Evolutionary conservation across 768 basidiomycete species (phyloP).

Genomic region (Macrolepiota albuminosa): DNA sequence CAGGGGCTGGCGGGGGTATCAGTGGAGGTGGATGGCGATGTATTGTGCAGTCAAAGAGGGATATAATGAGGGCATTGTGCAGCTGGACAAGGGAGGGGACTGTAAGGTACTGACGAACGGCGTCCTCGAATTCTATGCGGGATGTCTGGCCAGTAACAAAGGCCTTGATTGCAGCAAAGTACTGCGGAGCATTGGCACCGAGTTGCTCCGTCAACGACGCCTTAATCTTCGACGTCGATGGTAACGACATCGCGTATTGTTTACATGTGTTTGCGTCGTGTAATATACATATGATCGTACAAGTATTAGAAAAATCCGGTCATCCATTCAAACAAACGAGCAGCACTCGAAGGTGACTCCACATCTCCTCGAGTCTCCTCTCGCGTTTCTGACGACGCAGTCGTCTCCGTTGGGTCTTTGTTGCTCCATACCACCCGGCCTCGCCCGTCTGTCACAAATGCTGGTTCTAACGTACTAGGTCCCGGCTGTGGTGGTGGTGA

Average conservation of each 20-base stretch:
- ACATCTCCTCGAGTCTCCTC: conserved; percentile 12
- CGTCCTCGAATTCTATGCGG: conserved; percentile 71
- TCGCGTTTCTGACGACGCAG: conserved; percentile 1
- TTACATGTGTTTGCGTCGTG: conserved; percentile 7
- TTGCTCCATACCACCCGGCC: conserved; percentile 51
- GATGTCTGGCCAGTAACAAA: conserved; percentile 69
- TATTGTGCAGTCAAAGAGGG: conserved; percentile 72
- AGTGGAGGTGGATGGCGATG: conserved; percentile 17
- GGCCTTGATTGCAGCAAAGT: conserved; percentile 60
- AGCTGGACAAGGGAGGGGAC: conserved; percentile 66
- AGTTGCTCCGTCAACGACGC: conserved; percentile 57
- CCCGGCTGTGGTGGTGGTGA: neutral
- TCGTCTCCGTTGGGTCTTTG: conserved; percentile 12
- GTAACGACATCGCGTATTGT: conserved; percentile 54
- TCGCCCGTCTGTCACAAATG: conserved; percentile 62
- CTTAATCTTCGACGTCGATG: conserved; percentile 71
- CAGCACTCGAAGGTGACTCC: conserved; percentile 1
- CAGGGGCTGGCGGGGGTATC: conserved; percentile 16
- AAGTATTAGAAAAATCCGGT: conserved; percentile 14
- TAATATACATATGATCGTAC: neutral
- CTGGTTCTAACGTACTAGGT: conserved; percentile 27
- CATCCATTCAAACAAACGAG: conserved; percentile 23
- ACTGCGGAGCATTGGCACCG: conserved; percentile 53
- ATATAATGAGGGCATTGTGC: conserved; percentile 81
- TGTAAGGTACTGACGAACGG: conserved; percentile 57